Percentiles rank a stretch among this genome's conserved stretches.
Evolutionary conservation across 2,329 filamentous ascomycete genomes (phyloP).

Genomic region (Cadophora sp.): DNA sequence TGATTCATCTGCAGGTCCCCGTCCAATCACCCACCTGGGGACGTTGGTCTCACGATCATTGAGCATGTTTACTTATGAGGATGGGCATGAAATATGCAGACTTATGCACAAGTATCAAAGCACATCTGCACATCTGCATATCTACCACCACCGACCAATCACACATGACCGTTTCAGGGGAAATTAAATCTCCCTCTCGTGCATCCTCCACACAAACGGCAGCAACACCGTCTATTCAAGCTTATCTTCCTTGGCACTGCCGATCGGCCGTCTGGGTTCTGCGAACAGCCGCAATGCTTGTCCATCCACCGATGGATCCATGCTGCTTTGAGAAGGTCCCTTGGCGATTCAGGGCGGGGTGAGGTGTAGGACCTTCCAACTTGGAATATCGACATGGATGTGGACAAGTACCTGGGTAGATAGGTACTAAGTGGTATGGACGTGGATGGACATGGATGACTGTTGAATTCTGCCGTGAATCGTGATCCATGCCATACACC

Average conservation of each 20-base stretch:
- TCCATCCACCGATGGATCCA: not conserved
- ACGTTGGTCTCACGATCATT: not conserved
- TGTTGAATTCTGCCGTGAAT: constrained; percentile 2
- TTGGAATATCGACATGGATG: not conserved
- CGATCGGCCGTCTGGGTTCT: constrained; percentile 3
- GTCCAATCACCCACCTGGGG: not conserved
- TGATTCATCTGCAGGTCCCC: not conserved
- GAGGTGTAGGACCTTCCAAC: constrained; percentile 1
- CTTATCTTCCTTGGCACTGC: constrained; percentile 23
- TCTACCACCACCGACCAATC: not conserved
- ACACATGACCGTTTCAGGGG: not conserved
- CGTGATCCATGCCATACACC: not conserved
- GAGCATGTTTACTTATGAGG: not conserved
- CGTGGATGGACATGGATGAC: too few relatives aligned
- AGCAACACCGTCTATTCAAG: not conserved
- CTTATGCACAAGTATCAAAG: not conserved
- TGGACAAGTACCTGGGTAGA: not conserved
- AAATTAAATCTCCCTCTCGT: not conserved
- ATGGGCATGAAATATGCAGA: constrained; percentile 2
- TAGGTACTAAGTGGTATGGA: too few relatives aligned
- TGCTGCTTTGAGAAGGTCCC: constrained; percentile 19
- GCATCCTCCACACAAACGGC: constrained; percentile 1
- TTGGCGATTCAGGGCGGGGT: constrained; percentile 9
- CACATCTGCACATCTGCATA: too few relatives aligned
- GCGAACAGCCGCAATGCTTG: constrained; percentile 16